Evolutionary conservation across 2,329 filamentous ascomycete species (phyloP), one percentile per base, ranked within the genome.

Genomic region (Beauveria scarabaeidicola): DNA sequence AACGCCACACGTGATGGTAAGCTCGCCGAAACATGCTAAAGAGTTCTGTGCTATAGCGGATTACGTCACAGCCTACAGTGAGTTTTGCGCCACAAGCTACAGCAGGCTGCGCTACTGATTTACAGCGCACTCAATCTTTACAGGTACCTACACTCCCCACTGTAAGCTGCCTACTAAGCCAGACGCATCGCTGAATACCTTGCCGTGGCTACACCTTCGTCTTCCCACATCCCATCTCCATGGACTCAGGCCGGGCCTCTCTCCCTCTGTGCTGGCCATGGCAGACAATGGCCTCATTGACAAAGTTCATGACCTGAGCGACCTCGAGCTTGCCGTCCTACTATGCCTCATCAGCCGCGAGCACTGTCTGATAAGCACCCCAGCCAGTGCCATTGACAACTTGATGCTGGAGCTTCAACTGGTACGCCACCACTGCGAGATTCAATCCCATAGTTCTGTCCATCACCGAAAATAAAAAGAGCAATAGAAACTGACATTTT

Each of bases 311-410:
- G 81, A 84, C 65, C 79, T 97, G 63, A 89, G 87, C 68, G 92
- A 97, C 75, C 80, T 97, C 44, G 92, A 97, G 74, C 83, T 97
- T 61, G 94, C 93, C 25, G 77, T 89, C 15, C 80, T 97, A 44
- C 82, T 97, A 54, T 92, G 88, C 69, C 82, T 97, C 55, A 81
- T 91, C 63, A 85, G 87, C 61, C 82, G 87, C 64, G 89, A 96
- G 72, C 92, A 97, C 72, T 96, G 91, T 75, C 85, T 97, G 66
- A 85, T 97, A 68, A 88, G 91, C 73, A 89, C 90, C 17, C 82
- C 86, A 2, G 71, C 76, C 5, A 75, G 82, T 40, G 75, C 78
- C 56, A 74, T 93, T 60, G 80, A 88, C 70, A 81, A 86, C 64
- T 77, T 96, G n/a, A 80, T 86, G 47, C 80, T 84, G 56, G 91